Evolutionary conservation across 2,329 filamentous ascomycete genomes (phyloP), one percentile per base, ranked within the genome.

Genomic region (Cyanodermella asteris): DNA sequence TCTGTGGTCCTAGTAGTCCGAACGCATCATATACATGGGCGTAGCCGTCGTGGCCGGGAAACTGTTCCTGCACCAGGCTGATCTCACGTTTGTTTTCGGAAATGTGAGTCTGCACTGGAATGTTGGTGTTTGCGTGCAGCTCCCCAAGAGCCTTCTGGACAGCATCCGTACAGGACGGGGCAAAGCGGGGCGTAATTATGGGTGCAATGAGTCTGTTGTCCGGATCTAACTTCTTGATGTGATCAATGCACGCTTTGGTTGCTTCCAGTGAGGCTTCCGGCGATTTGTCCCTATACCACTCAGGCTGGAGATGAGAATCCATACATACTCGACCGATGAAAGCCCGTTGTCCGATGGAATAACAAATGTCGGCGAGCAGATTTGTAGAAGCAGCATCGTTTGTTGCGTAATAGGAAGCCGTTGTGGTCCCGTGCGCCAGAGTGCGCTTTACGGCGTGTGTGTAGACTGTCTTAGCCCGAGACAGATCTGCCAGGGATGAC

Each of bases 271-370:
- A 60, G 13, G 58, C 52, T 3, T 62, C 61, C 0, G 68, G 49
- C 10, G 62, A 68, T 29, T 63, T 62, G 44, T 97, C 87, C 13
- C 69, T 61, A 51, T 94, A 94, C 52, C 72, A 76, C 2, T 63
- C 59, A 0, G 82, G 82, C 18, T 68, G 72, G 4, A 74, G 49
- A 1, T 51, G 45, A 0, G 47, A 45, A 45, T 94, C 80, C 87
- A 97, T 94, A 55, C 82, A 93, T n/a, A 90, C 77, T 20, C 87
- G 63, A 16, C 87, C 87, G 20, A 97, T 65, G 35, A 94, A 76
- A 5, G 87, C 87, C 26, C 87, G 62, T 50, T 97, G 87, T 22
- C 87, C 87, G 14, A 65, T 54, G 1, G 52, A 44, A n/a, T 77
- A 58, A 41, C 84, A 93, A 11, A 93, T 64, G 34, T 78, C 68